These are phyloP conservation scores for Yarrowia sp. DNA, from an alignment of 805 yeast species.

Conservation along the genomic window DNA sequence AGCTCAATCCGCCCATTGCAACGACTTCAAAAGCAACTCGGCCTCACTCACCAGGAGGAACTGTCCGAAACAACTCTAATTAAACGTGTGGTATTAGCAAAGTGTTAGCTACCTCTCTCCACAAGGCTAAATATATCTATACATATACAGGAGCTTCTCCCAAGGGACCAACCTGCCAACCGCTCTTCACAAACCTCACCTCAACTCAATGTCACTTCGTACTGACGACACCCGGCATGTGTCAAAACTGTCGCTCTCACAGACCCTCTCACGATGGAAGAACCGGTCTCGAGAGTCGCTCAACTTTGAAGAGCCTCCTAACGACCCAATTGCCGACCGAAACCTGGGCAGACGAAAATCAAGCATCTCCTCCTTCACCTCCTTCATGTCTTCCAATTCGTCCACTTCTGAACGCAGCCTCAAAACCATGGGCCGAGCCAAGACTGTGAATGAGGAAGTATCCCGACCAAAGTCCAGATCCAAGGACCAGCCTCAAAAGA, in stretches of 20 bases:
- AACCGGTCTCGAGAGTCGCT: constrained; percentile 11
- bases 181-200: background rate
- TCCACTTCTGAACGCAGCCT: constrained; percentile 9
- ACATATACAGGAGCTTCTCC: background rate
- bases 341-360: constrained; percentile 15
- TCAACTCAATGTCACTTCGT: constrained; percentile 13
- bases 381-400: constrained; percentile 5
- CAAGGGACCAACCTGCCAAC: background rate
- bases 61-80: constrained; percentile 17
- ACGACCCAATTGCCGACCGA: background rate
- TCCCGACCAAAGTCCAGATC: background rate
- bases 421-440: constrained; percentile 3
- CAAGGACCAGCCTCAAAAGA: background rate
- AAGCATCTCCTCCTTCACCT: constrained; percentile 16
- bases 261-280: constrained; percentile 24
- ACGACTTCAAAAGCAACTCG: constrained; percentile 2
- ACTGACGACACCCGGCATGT: constrained; percentile 18
- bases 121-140: constrained; percentile 1
- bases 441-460: background rate
- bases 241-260: constrained; percentile 19
- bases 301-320: constrained; percentile 1
- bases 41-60: constrained; percentile 23
- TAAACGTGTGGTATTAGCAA: constrained; percentile 5
- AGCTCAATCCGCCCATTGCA: too few relatives aligned
- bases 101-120: constrained; percentile 14